These are phyloP conservation scores for Metschnikowia chrysomelidarum DNA, from an alignment of 805 yeast species.

Conservation along the genomic window DNA sequence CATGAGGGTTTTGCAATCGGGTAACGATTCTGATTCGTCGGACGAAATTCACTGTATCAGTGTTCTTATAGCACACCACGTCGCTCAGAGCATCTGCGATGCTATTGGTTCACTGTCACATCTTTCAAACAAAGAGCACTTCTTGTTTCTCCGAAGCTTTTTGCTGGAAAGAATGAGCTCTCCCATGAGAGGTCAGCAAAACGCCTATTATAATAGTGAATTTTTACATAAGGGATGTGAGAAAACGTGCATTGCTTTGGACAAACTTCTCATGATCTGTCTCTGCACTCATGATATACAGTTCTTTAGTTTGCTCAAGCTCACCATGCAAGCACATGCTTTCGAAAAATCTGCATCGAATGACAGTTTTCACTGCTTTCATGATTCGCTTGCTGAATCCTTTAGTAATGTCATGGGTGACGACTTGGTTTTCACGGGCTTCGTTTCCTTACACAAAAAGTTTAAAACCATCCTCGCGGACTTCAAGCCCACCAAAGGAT, in stretches of 20 bases:
- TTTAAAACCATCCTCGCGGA: slow-evolving; percentile 41
- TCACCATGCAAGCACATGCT: slow-evolving; percentile 33
- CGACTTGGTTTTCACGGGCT: slow-evolving; percentile 59
- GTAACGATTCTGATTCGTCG: slow-evolving; percentile 10
- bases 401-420: slow-evolving; percentile 40
- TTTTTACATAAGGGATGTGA: slow-evolving; percentile 18
- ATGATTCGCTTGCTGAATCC: slow-evolving; percentile 25
- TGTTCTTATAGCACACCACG: slow-evolving; percentile 28
- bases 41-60: slow-evolving; percentile 10
- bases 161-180: slow-evolving; percentile 26
- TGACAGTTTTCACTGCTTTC: slow-evolving; percentile 11
- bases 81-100: slow-evolving; percentile 35
- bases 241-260: slow-evolving; percentile 40
- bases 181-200: slow-evolving; percentile 12
- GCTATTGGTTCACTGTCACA: slow-evolving; percentile 33
- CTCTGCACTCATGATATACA: slow-evolving; percentile 52
- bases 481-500: slow-evolving; percentile 37
- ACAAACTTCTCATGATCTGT: slow-evolving; percentile 50
- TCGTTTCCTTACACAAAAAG: slow-evolving; percentile 70
- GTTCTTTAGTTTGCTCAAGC: slow-evolving; percentile 46
- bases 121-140: slow-evolving; percentile 35
- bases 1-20: slow-evolving; percentile 26
- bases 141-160: slow-evolving; percentile 35
- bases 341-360: slow-evolving; percentile 15
- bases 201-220: slow-evolving; percentile 12